phyloP scores from a whole-genome alignment of 768 basidiomycete genomes.

The Mycena albidolilacea region DNA sequence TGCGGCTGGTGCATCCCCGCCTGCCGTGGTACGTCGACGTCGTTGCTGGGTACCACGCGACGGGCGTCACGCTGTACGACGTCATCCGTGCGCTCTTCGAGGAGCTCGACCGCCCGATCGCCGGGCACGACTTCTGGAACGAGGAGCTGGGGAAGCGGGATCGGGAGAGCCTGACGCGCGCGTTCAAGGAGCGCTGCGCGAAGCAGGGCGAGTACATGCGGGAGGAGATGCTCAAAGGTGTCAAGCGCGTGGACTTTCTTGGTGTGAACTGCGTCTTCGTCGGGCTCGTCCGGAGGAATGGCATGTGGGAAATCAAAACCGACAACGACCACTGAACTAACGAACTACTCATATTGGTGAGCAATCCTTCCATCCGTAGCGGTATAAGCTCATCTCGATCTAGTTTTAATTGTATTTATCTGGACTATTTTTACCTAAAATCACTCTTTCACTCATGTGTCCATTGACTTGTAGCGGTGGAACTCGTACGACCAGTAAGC shows the following conservation, averaged over 20 bases:
- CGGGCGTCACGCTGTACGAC: conserved; percentile 61
- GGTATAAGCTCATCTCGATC: not conserved
- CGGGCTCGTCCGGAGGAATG: conserved; percentile 57
- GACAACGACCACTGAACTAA: not conserved
- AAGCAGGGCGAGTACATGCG: conserved; percentile 24
- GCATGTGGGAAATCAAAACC: conserved; percentile 60
- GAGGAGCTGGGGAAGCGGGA: conserved; percentile 57
- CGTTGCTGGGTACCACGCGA: conserved; percentile 44
- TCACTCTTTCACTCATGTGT: not conserved
- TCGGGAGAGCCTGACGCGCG: conserved; percentile 51
- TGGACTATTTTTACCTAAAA: not conserved
- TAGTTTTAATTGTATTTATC: conserved; percentile 15
- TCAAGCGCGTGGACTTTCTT: conserved; percentile 63
- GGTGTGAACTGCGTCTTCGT: conserved; percentile 54
- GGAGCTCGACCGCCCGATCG: conserved; percentile 54
- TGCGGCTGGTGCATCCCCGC: conserved; percentile 61
- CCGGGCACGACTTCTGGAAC: conserved; percentile 60
- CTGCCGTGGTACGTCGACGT: conserved; percentile 69
- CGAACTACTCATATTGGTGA: not conserved
- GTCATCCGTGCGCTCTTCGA: conserved; percentile 56
- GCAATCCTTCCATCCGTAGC: not conserved
- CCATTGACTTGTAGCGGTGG: not conserved
- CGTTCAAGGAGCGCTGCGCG: conserved; percentile 57
- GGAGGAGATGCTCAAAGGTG: conserved; percentile 53
- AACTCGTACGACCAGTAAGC: not conserved